Conservation (phyloP, 192 early-diverging fungal species). For the Backusella luteola region DNA sequence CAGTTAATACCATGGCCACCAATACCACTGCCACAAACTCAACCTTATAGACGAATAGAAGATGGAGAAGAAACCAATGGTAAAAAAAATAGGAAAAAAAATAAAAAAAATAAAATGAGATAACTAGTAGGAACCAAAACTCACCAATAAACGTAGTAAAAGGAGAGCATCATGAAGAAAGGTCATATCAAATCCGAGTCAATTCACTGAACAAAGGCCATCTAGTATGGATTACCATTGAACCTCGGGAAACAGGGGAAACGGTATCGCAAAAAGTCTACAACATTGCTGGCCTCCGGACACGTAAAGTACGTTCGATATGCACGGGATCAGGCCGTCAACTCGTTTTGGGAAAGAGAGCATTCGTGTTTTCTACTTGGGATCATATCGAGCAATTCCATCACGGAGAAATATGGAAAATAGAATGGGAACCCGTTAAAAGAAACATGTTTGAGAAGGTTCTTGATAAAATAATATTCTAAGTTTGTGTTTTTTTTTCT, state of each 20-base stretch:
- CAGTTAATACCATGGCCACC: not conserved
- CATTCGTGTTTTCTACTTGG: not conserved
- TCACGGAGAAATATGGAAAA: not conserved
- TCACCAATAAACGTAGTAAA: not conserved
- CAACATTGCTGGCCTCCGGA: not conserved
- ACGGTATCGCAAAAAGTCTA: not conserved
- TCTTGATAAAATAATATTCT: not conserved
- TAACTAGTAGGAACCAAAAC: not conserved
- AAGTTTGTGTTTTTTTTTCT: not conserved
- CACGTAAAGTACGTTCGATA: not conserved
- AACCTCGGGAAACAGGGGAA: not conserved
- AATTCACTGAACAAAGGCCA: not conserved
- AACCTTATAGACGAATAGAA: not conserved
- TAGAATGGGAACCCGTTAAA: conserved; percentile 2
- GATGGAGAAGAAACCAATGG: not conserved
- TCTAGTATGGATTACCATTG: not conserved
- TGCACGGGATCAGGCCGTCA: not conserved
- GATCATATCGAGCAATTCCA: not conserved
- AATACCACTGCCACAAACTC: not conserved
- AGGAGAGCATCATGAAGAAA: not conserved
- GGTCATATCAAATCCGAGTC: not conserved
- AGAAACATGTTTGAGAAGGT: conserved; percentile 1
- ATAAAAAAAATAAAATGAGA: not conserved
- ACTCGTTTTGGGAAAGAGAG: not conserved
- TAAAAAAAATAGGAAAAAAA: not conserved